A percentile compares a stretch with the other conserved stretches of the same genome.
These are phyloP conservation scores for Candida namnaoensis DNA, from an alignment of 805 yeast species.

Conservation along the genomic window DNA sequence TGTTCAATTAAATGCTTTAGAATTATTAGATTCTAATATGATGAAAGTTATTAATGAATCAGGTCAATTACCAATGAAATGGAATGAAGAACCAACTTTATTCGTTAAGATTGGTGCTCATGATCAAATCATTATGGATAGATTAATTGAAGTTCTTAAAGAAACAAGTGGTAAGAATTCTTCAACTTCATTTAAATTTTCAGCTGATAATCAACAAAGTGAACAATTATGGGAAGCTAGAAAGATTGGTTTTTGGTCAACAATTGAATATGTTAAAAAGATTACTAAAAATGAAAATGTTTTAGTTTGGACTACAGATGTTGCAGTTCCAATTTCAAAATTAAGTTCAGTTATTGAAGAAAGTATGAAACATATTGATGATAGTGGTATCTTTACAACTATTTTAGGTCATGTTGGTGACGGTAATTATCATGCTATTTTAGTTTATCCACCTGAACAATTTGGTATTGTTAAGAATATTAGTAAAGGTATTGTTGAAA, in stretches of 20 bases:
- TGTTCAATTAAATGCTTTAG: slow-evolving; percentile 59
- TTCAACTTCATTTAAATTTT: slow-evolving; percentile 45
- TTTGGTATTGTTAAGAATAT: slow-evolving; percentile 33
- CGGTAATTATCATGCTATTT: slow-evolving; percentile 65
- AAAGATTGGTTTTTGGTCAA: slow-evolving; percentile 54
- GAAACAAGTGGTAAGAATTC: slow-evolving; percentile 41
- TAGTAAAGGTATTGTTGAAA: slow-evolving; percentile 46
- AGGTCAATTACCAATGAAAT: slow-evolving; percentile 34
- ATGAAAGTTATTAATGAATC: slow-evolving; percentile 52
- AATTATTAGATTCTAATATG: slow-evolving; percentile 59
- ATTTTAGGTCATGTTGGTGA: slow-evolving; percentile 75
- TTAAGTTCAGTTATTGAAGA: slow-evolving; percentile 51
- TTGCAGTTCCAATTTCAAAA: slow-evolving; percentile 66
- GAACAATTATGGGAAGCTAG: slow-evolving; percentile 64
- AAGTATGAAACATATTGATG: slow-evolving; percentile 47
- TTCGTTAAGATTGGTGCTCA: slow-evolving; percentile 53
- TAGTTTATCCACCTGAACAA: slow-evolving; percentile 46
- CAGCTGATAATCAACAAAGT: slow-evolving; percentile 46
- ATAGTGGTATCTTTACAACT: slow-evolving; percentile 41
- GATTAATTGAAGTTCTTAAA: slow-evolving; percentile 35
- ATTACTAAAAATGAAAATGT: slow-evolving; percentile 32
- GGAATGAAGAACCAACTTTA: slow-evolving; percentile 48
- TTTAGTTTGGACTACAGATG: slow-evolving; percentile 63
- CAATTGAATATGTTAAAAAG: slow-evolving; percentile 50
- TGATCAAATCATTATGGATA: slow-evolving; percentile 26